Conservation (phyloP, 2,329 filamentous ascomycete species). For the Nothopassalora personata region DNA sequence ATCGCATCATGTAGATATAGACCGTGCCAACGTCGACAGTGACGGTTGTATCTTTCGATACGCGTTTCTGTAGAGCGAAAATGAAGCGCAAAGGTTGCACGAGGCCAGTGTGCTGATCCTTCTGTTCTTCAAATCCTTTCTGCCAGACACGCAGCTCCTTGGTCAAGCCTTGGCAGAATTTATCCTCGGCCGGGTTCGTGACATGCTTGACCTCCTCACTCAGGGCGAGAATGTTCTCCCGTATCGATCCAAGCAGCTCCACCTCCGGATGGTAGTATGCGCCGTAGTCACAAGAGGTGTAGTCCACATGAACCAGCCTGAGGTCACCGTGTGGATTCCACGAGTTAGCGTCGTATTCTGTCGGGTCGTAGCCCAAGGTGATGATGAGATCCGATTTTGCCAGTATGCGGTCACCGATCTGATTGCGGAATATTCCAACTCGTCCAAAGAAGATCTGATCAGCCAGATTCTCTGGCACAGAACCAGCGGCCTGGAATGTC, state of each 20-base stretch:
- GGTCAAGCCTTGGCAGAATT: slow-evolving; percentile 32
- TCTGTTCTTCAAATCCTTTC: slow-evolving; percentile 17
- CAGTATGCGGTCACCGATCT: slow-evolving; percentile 44
- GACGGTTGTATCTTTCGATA: slow-evolving; percentile 40
- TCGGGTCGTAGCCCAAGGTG: slow-evolving; percentile 45
- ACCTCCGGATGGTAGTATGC: slow-evolving; percentile 39
- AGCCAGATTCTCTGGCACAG: slow-evolving; percentile 40
- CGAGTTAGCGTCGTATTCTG: slow-evolving; percentile 43
- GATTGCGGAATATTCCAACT: slow-evolving; percentile 47
- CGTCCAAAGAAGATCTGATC: slow-evolving; percentile 44
- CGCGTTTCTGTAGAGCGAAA: slow-evolving; percentile 37
- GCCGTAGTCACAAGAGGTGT: slow-evolving; percentile 38
- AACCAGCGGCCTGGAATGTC: slow-evolving; percentile 48
- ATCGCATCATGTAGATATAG: slow-evolving; percentile 47
- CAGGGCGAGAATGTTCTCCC: slow-evolving; percentile 39
- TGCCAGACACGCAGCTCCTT: slow-evolving; percentile 37
- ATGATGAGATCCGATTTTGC: slow-evolving; percentile 42
- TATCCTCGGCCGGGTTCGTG: slow-evolving; percentile 34
- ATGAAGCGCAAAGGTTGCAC: slow-evolving; percentile 47
- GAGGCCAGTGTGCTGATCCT: slow-evolving; percentile 25
- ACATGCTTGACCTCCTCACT: slow-evolving; percentile 31
- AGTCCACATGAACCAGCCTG: slow-evolving; percentile 44
- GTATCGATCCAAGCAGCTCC: slow-evolving; percentile 42
- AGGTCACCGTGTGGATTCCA: slow-evolving; percentile 41
- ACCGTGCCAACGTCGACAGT: slow-evolving; percentile 45